Percentiles rank a stretch among this genome's conserved stretches.
Evolutionary conservation across 2,329 filamentous ascomycete species (phyloP).

Genomic region (Pseudogymnoascus sp.): DNA sequence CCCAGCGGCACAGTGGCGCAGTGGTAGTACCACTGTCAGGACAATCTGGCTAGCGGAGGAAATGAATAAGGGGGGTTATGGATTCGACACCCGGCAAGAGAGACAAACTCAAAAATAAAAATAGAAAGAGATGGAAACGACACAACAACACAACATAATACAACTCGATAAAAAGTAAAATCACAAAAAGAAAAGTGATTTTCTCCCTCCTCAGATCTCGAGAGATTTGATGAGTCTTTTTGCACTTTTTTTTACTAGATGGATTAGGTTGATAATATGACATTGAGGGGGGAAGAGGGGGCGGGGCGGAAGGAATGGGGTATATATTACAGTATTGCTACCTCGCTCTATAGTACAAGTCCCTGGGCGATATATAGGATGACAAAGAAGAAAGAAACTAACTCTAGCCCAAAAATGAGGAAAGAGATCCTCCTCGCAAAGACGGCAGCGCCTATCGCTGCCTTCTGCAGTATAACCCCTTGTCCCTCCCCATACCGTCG

Average conservation of each 20-base stretch:
- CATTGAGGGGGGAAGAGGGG: too few species aligned
- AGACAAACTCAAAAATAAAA: neutral
- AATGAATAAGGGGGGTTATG: neutral
- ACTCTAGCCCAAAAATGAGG: too few species aligned
- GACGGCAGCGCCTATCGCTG: too few species aligned
- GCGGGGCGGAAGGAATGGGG: too few species aligned
- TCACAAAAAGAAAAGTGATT: neutral
- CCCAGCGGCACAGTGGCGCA: conserved; percentile 1
- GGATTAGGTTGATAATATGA: too few species aligned
- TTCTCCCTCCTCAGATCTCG: neutral
- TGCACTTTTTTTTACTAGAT: neutral
- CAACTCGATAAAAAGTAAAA: neutral
- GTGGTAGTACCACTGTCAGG: conserved; percentile 4
- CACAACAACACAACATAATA: neutral
- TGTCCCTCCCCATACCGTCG: neutral
- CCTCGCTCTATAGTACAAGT: too few species aligned
- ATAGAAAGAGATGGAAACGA: neutral
- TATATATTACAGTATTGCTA: too few species aligned
- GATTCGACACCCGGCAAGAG: neutral
- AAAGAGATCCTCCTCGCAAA: too few species aligned
- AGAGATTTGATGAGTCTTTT: neutral
- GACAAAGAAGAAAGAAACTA: too few species aligned
- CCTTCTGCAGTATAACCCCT: too few species aligned
- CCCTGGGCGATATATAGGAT: too few species aligned
- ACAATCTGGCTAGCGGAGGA: conserved; percentile 4